Evolutionary conservation across 164 flowering plant genomes (phyloP), one percentile per base, ranked within the genome.

Genomic region (Macadamia integrifolia): DNA sequence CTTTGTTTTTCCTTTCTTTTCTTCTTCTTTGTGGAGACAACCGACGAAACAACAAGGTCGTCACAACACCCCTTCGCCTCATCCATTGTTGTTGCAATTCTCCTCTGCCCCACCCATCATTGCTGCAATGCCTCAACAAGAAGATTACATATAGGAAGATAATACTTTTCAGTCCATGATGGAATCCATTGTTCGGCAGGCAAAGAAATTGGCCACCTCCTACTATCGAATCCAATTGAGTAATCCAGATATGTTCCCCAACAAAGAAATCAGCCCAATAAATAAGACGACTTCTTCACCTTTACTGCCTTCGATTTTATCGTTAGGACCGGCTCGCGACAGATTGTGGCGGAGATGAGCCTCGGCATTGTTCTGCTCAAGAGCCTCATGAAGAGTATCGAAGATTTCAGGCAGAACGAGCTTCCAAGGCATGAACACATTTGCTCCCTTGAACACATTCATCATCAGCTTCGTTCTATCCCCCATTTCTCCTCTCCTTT

Each of bases 331-430:
- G 56, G 74, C 67, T 28, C 90, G 84, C 1, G 91, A 83, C 35
- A 97, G 92, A 62, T 94, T 92, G 78, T 89, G 88, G 73, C 95
- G 86, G 78, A 87, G 91, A 74, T 82, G 77, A 64, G 92, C 79
- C 8, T 80, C 73, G 9, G 97, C 97, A 43, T 95, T 93, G 70
- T 87, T 88, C 31, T 59, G 82, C 73, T 83, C 87, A 77, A 92
- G 89, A n/a, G 95, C 95, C 70, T 92, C 97, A 74, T 81, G 95
- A 64, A 94, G 86, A 48, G 93, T 60, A 62, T 88, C 97, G 77
- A 83, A 92, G 60, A 86, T 63, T 67, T 94, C 95, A 1, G 97
- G 97, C 9, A 92, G 83, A 0, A 94, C 93, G 5, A 94, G 84
- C 63, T 78, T 90, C 23, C 97, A 78, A 6, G 98, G 92, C 81